phyloP scores from a whole-genome alignment of 495 filamentous ascomycete species.

The Podospora pseudoanserina region DNA sequence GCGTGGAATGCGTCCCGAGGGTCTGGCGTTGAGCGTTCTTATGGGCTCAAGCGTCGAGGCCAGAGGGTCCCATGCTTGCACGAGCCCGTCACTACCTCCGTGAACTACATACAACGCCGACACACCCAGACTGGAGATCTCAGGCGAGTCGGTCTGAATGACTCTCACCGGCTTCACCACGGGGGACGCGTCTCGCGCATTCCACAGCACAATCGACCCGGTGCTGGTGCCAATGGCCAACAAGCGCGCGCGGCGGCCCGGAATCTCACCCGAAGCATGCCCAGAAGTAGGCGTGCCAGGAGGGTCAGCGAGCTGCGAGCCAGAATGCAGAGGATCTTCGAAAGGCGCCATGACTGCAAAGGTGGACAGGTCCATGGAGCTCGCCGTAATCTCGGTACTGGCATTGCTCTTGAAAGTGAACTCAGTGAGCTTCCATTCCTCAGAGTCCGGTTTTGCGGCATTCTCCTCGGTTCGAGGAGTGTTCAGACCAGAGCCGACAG shows the following conservation, averaged over 20 bases:
- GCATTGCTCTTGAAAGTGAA: constrained; percentile 32
- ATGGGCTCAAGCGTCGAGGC: constrained; percentile 76
- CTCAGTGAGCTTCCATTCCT: constrained; percentile 40
- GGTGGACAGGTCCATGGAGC: constrained; percentile 70
- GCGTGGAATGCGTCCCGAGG: constrained; percentile 67
- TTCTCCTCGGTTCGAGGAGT: background rate
- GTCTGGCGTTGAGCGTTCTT: constrained; percentile 84
- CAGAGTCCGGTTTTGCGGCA: constrained; percentile 1
- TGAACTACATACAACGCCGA: constrained; percentile 86
- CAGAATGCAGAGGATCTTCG: constrained; percentile 65
- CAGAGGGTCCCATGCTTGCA: constrained; percentile 94
- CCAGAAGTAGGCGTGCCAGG: constrained; percentile 29
- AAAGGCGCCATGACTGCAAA: constrained; percentile 63
- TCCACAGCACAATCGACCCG: constrained; percentile 81
- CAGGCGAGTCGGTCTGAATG: constrained; percentile 88
- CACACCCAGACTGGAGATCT: constrained; percentile 79
- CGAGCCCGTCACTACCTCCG: constrained; percentile 90
- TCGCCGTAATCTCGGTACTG: constrained; percentile 57
- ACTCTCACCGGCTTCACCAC: constrained; percentile 62
- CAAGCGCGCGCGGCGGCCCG: constrained; percentile 79
- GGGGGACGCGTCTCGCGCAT: constrained; percentile 62
- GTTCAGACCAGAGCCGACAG: background rate
- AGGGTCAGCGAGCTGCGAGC: constrained; percentile 17
- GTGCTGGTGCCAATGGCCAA: constrained; percentile 75
- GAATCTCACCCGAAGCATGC: constrained; percentile 53